Conservation (phyloP, 768 basidiomycete species). For the Porphyrellus cyaneotinctus region DNA sequence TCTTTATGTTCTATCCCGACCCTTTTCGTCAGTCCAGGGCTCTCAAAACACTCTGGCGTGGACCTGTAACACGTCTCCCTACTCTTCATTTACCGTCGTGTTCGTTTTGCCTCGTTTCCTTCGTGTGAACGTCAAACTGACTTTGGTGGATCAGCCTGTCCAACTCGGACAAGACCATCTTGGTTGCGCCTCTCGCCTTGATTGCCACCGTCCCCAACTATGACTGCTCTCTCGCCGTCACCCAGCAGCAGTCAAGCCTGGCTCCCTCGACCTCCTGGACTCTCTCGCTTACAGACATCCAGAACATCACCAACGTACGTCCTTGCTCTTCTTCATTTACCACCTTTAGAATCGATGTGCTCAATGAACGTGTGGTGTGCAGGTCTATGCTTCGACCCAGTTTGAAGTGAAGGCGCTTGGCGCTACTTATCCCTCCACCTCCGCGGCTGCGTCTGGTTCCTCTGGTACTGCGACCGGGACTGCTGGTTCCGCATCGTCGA, state of each 20-base stretch:
- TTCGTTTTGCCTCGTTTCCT: slow-evolving; percentile 13
- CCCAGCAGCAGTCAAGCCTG: slow-evolving; percentile 40
- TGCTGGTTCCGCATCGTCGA: slow-evolving; percentile 15
- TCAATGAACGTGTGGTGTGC: neutral
- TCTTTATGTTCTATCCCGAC: neutral
- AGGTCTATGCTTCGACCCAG: slow-evolving; percentile 56
- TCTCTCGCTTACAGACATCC: slow-evolving; percentile 44
- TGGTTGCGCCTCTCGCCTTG: slow-evolving; percentile 36
- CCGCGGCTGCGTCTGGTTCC: slow-evolving; percentile 20
- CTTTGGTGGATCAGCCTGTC: slow-evolving; percentile 34
- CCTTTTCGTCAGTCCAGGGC: slow-evolving; percentile 42
- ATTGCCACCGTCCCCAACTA: slow-evolving; percentile 51
- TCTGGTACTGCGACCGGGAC: slow-evolving; percentile 22
- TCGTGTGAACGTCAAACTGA: slow-evolving; percentile 6
- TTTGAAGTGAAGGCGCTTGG: slow-evolving; percentile 63
- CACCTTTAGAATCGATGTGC: neutral
- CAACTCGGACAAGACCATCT: slow-evolving; percentile 40
- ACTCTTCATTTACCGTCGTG: slow-evolving; percentile 47
- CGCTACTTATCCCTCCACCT: slow-evolving; percentile 46
- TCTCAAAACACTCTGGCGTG: slow-evolving; percentile 57
- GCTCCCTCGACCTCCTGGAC: slow-evolving; percentile 45
- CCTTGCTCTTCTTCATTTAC: neutral
- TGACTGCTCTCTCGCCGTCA: slow-evolving; percentile 55
- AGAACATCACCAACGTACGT: slow-evolving; percentile 55
- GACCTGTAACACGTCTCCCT: slow-evolving; percentile 45